Evolutionary conservation across 208 protist species (phyloP).

Genomic region (Trypanosoma cruzi): DNA sequence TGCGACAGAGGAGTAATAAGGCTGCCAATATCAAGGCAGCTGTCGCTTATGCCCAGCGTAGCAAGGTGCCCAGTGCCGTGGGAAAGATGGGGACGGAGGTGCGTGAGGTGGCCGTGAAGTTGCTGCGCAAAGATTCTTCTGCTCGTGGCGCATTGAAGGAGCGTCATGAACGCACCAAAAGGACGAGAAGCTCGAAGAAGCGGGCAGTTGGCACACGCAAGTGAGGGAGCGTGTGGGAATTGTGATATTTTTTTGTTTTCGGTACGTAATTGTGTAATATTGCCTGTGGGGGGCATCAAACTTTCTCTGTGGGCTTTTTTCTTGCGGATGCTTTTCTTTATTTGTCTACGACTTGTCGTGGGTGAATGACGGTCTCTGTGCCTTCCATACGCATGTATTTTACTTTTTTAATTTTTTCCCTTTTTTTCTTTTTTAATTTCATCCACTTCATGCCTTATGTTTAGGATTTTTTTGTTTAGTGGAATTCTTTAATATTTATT

Average conservation of each 20-base stretch:
- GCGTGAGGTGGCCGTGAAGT: constrained; percentile 35
- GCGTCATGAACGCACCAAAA: constrained; percentile 43
- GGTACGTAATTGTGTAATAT: too few species aligned
- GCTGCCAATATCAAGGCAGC: constrained; percentile 69
- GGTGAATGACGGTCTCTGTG: too few species aligned
- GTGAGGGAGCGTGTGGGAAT: too few species aligned
- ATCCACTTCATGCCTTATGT: too few species aligned
- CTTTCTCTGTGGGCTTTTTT: too few species aligned
- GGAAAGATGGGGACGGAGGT: constrained; percentile 37
- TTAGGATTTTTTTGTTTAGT: too few species aligned
- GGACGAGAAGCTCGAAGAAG: constrained; percentile 31
- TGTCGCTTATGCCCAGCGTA: constrained; percentile 57
- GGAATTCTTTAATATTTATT: constrained; percentile 13
- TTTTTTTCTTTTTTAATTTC: constrained; percentile 21
- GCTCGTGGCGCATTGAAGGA: constrained; percentile 29
- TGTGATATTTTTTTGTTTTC: too few species aligned
- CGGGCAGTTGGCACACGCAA: background rate
- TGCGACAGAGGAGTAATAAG: constrained; percentile 68
- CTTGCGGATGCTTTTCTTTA: too few species aligned
- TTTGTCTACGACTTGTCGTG: too few species aligned
- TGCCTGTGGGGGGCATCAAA: too few species aligned
- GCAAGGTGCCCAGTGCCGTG: constrained; percentile 29
- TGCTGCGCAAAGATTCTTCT: constrained; percentile 42
- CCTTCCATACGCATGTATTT: too few species aligned
- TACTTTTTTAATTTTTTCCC: too few species aligned